These are phyloP conservation scores for Boletus austroedulis DNA, from an alignment of 1,284 basidiomycete genomes.

Conservation along the genomic window DNA sequence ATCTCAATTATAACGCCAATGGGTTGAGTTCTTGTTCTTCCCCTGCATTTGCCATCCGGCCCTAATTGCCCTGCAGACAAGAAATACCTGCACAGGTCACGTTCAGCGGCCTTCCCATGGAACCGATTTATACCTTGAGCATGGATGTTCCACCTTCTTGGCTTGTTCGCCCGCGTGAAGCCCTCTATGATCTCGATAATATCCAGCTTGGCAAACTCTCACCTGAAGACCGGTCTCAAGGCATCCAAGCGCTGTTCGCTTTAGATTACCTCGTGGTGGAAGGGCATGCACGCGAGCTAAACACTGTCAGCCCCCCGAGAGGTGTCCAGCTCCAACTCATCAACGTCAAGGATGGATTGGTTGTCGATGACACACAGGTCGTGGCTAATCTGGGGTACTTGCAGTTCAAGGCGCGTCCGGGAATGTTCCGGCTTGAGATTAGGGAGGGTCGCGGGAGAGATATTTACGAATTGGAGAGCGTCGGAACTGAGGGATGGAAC, in stretches of 20 bases:
- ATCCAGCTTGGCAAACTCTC: constrained; percentile 77
- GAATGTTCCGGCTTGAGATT: constrained; percentile 81
- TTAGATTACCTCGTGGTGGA: constrained; percentile 92
- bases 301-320: constrained; percentile 65
- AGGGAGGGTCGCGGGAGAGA: constrained; percentile 79
- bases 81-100: constrained; percentile 51
- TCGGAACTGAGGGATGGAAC: constrained; percentile 81
- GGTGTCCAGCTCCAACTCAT: constrained; percentile 83
- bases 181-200: constrained; percentile 94
- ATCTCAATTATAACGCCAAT: constrained; percentile 63
- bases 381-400: constrained; percentile 96
- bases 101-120: constrained; percentile 55
- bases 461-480: constrained; percentile 81
- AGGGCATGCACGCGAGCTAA: constrained; percentile 83
- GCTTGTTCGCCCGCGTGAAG: constrained; percentile 88
- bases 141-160: constrained; percentile 90
- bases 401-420: constrained; percentile 92
- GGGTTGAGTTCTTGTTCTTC: constrained; percentile 50
- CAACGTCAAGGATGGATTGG: constrained; percentile 39
- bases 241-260: constrained; percentile 81
- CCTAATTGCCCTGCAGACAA: constrained; percentile 38
- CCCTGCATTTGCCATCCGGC: background rate
- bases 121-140: constrained; percentile 86
- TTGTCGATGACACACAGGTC: constrained; percentile 78
- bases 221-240: constrained; percentile 47